Base-by-base conservation (phyloP, 352 stramenopile species). In the Chrysophaeum taylorii region DNA sequence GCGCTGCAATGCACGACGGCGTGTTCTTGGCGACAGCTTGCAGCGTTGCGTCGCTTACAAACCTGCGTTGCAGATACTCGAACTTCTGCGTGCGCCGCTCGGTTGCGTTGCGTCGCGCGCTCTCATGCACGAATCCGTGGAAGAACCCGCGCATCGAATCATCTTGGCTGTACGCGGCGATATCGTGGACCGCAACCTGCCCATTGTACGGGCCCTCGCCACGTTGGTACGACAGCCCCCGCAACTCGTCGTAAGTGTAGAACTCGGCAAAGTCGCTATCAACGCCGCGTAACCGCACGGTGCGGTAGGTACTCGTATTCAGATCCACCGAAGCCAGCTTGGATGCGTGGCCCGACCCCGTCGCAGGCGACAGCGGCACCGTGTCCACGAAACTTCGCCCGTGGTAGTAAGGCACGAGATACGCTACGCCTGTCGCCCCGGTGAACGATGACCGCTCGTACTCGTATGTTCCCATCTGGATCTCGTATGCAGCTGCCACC, bases 221-320 rank as follows among this genome's bases (percentile, higher is more conserved):
- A 23, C 57, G 31, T n/a, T 41, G 36, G 57, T 66, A 66, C 29
- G 4, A 5, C 15, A 38, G 21, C 29, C 33, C 53, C 27, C 41
- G 16, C 15, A 35, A 4, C 27, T 21, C 41, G 36, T 66, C 57
- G 36, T 31, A 33, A 1, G 31, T 31, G 35, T 66, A 66, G 35
- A 35, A 66, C 33, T 66, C 57, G 33, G 33, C 57, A 35, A 66
- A 66, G 57, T 66, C 57, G 33, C 33, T 45, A 16, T 66, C 57
- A 36, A 66, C 57, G 57, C 35, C 35, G 36, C 45, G 57, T 31
- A 66, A 45, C 1, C 57, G 57, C 36, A 66, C 57, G 5, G 31
- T 21, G 2, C 2, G 29, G 33, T 66, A 66, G 18, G 35, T 45
- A 18, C 33, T 45, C 57, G 57, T 66, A 18, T 48, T 66, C 2